A percentile compares a stretch with the other conserved stretches of the same genome.
Conservation (phyloP, 2,329 filamentous ascomycete species). For the Paecilomyces sp. region DNA sequence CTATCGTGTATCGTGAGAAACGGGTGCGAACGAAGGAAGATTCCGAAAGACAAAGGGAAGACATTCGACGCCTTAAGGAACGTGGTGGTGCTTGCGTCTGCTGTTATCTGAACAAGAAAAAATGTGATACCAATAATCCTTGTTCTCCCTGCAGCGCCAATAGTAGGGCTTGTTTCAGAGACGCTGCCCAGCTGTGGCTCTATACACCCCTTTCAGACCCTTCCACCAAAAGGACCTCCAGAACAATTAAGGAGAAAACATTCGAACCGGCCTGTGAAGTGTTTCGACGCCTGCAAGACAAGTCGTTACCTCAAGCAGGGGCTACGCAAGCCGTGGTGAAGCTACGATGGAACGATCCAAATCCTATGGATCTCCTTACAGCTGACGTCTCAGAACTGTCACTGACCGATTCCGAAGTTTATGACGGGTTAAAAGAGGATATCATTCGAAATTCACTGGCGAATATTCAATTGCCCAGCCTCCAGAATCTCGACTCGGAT, state of each 20-base stretch:
- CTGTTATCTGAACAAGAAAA: slow-evolving; percentile 21
- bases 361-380: slow-evolving; percentile 3
- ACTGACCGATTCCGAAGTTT: slow-evolving; percentile 1
- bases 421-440: background rate
- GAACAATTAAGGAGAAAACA: slow-evolving; percentile 2
- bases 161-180: slow-evolving; percentile 15
- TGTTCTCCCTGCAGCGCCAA: slow-evolving; percentile 14
- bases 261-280: slow-evolving; percentile 4
- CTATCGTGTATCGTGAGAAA: background rate
- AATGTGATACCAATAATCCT: slow-evolving; percentile 12
- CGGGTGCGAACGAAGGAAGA: slow-evolving; percentile 6
- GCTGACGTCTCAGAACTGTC: slow-evolving; percentile 3
- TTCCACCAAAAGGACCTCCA: background rate
- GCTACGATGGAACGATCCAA: slow-evolving; percentile 6
- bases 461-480: slow-evolving; percentile 1
- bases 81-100: slow-evolving; percentile 21
- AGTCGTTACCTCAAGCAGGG: background rate
- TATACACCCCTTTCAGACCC: background rate
- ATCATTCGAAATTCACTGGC: slow-evolving; percentile 5
- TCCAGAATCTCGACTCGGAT: slow-evolving; percentile 3
- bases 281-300: slow-evolving; percentile 2
- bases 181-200: slow-evolving; percentile 10
- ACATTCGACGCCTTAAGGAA: slow-evolving; percentile 11
- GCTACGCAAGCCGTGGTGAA: slow-evolving; percentile 6
- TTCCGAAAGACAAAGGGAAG: slow-evolving; percentile 9